phyloP scores from a whole-genome alignment of 352 stramenopile genomes.

The Phytophthora tentaculata region DNA sequence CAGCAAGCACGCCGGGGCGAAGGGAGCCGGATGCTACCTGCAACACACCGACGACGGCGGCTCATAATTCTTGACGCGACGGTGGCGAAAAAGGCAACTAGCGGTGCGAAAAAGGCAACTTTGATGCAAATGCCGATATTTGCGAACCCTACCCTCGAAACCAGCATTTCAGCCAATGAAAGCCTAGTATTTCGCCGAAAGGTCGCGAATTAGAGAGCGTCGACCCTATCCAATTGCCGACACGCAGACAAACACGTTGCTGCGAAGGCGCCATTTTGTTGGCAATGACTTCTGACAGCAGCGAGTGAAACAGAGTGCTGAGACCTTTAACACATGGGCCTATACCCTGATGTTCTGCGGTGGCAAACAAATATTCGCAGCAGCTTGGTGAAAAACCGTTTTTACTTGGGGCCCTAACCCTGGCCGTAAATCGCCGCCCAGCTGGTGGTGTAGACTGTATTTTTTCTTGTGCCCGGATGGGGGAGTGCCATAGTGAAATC shows the following conservation, averaged over 20 bases:
- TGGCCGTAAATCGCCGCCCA: slow-evolving; percentile 22
- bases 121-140: not conserved
- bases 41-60: not conserved
- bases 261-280: not conserved
- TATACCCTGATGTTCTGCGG: slow-evolving; percentile 4
- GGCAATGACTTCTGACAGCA: slow-evolving; percentile 10
- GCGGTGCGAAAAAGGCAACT: slow-evolving; percentile 2
- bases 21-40: slow-evolving; percentile 3
- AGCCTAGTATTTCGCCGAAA: not conserved
- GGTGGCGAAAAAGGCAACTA: not conserved
- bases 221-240: slow-evolving; percentile 4
- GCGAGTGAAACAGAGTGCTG: slow-evolving; percentile 1
- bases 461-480: slow-evolving; percentile 32
- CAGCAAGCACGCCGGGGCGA: not conserved
- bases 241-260: slow-evolving; percentile 4
- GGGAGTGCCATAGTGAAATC: slow-evolving; percentile 32
- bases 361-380: not conserved
- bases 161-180: slow-evolving; percentile 1
- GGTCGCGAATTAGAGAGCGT: slow-evolving; percentile 12
- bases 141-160: not conserved
- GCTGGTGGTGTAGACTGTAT: slow-evolving; percentile 35
- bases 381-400: slow-evolving; percentile 15
- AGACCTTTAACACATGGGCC: slow-evolving; percentile 7
- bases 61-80: slow-evolving; percentile 2
- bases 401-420: slow-evolving; percentile 5